These are phyloP conservation scores for Penicillium angulare DNA, from an alignment of 495 filamentous ascomycete species.

Conservation along the genomic window DNA sequence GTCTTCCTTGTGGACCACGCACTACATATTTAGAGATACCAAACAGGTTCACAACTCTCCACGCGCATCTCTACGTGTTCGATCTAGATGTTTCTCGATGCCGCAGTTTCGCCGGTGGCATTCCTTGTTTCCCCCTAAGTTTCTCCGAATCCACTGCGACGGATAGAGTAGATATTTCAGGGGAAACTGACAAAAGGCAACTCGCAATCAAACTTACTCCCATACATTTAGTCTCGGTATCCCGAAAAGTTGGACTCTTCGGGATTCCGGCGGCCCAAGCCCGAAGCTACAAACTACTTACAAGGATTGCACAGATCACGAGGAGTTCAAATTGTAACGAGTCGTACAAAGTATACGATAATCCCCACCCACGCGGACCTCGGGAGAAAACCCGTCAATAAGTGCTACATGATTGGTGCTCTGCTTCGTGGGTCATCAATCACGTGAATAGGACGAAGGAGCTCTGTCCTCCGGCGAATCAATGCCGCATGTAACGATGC, in stretches of 20 bases:
- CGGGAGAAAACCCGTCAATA: slow-evolving; percentile 9
- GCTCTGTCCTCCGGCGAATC: slow-evolving; percentile 33
- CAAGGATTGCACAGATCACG: not conserved
- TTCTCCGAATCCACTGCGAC: slow-evolving; percentile 1
- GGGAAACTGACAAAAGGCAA: not conserved
- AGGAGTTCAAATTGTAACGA: not conserved
- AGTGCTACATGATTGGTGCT: slow-evolving; percentile 13
- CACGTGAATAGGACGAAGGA: slow-evolving; percentile 23
- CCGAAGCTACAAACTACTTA: not conserved
- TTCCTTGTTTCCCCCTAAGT: not conserved
- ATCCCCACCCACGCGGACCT: not conserved
- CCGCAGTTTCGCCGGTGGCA: not conserved
- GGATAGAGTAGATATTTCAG: not conserved
- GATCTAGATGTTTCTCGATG: not conserved
- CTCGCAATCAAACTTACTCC: not conserved
- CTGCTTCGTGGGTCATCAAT: slow-evolving; percentile 11
- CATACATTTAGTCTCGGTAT: not conserved
- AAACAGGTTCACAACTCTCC: not conserved
- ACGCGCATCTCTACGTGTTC: not conserved
- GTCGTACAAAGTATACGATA: not conserved
- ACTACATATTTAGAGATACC: not conserved
- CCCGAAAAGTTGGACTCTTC: not conserved
- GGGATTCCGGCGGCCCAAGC: not conserved
- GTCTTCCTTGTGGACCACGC: not conserved
- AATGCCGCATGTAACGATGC: not conserved